phyloP scores from a whole-genome alignment of 495 filamentous ascomycete genomes.

The Bombardia bombarda region DNA sequence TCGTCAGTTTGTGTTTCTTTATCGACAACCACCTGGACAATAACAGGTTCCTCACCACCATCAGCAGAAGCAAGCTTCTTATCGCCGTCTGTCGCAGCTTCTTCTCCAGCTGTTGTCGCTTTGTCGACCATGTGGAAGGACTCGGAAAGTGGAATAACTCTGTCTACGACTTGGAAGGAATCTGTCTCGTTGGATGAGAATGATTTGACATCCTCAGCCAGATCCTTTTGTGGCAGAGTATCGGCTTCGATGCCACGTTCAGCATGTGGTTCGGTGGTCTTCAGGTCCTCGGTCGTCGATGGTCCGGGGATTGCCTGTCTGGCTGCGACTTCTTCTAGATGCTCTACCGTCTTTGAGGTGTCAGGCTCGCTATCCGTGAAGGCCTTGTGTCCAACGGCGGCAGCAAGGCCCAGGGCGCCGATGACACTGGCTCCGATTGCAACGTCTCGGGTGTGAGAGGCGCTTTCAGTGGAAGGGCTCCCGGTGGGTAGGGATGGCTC shows the following conservation, averaged over 20 bases:
- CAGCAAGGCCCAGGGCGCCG: conserved; percentile 14
- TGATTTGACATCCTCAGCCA: conserved; percentile 5
- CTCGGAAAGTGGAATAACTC: conserved; percentile 26
- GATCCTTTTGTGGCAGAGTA: conserved; percentile 4
- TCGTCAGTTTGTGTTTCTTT: conserved; percentile 33
- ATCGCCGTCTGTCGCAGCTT: conserved; percentile 15
- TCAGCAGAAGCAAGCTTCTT: conserved; percentile 21
- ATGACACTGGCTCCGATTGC: conserved; percentile 18
- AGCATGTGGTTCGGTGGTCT: background rate
- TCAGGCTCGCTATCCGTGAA: conserved; percentile 8
- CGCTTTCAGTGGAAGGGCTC: background rate
- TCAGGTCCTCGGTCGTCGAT: background rate
- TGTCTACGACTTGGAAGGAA: conserved; percentile 22
- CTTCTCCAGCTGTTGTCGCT: conserved; percentile 21
- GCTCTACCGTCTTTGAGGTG: conserved; percentile 9
- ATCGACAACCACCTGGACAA: conserved; percentile 16
- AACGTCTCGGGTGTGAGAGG: conserved; percentile 11
- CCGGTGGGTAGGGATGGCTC: background rate
- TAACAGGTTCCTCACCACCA: conserved; percentile 26
- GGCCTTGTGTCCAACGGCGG: conserved; percentile 11
- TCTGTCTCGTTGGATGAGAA: conserved; percentile 10
- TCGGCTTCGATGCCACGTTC: background rate
- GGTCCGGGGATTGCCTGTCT: conserved; percentile 7
- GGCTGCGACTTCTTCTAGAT: conserved; percentile 14
- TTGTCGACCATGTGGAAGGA: conserved; percentile 29